Percentiles rank a stretch among this genome's conserved stretches.
phyloP scores from a whole-genome alignment of 2,329 filamentous ascomycete species.

The Aureobasidium sp. region DNA sequence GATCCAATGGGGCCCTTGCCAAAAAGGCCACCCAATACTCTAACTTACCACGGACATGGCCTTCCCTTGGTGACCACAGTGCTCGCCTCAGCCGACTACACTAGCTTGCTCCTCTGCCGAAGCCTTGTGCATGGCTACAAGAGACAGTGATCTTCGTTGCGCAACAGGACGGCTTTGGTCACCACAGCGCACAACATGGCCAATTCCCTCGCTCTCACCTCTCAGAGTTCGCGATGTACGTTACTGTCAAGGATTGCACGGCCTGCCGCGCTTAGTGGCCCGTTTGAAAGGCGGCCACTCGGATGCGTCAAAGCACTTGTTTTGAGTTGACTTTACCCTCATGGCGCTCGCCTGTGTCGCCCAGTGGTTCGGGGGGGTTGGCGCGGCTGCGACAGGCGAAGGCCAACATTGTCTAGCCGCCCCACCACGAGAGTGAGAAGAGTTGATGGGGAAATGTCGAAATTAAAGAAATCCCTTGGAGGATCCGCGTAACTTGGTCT shows the following conservation, averaged over 20 bases:
- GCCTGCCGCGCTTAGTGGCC: slow-evolving; percentile 9
- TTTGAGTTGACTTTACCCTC: not conserved
- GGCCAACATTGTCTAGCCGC: not conserved
- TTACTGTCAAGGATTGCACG: slow-evolving; percentile 8
- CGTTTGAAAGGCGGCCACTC: not conserved
- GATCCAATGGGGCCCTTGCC: not conserved
- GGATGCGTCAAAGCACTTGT: slow-evolving; percentile 9
- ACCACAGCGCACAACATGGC: not conserved
- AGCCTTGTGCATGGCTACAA: not conserved
- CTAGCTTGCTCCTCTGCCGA: not conserved
- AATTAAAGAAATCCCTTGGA: not conserved
- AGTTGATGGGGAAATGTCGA: not conserved
- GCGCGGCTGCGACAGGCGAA: not conserved
- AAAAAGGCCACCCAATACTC: slow-evolving; percentile 7
- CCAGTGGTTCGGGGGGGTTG: not conserved
- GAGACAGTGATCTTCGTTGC: not conserved
- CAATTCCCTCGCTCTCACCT: not conserved
- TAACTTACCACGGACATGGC: not conserved
- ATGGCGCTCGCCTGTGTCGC: slow-evolving; percentile 3
- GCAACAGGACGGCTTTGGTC: not conserved
- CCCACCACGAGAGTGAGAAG: not conserved
- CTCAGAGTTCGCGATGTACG: slow-evolving; percentile 10
- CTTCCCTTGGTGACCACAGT: not conserved
- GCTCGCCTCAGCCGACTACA: not conserved
- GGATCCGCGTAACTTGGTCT: not conserved